Evolutionary conservation across 2,329 filamentous ascomycete genomes (phyloP), one percentile per base, ranked within the genome.

Genomic region (Pseudocercospora musae): DNA sequence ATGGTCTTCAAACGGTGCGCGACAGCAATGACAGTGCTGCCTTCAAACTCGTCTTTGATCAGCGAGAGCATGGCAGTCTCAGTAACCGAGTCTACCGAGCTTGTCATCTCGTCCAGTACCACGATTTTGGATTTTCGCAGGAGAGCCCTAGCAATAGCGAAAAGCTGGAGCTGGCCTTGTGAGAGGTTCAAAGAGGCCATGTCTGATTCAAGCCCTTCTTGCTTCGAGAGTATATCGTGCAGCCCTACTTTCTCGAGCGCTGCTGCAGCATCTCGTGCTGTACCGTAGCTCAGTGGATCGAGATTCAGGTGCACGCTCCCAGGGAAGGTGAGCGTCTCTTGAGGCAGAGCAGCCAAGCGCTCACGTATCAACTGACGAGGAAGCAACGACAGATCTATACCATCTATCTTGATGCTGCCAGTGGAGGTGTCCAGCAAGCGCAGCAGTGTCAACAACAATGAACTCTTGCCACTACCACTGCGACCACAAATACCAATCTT

Each of bases 21-120:
- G 1, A 86, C 81, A 0, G 81, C 78, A 56, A 86, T 78, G 59
- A 90, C 82, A 0, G 88, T 90, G 63, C 85, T 83, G 3, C 76
- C 77, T 1, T 73, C 71, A 69, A 88, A 87, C 23, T 77, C 77
- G 37, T 67, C 60, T 11, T 53, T 57, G 21, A 70, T 80, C 29
- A 86, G 78, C 31, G 77, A 77, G 69, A 87, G 84, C 74, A 88
- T 85, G 25, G 80, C 76, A 37, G 79, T 76, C 66, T 88, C 86
- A 2, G 85, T 87, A 57, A 79, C 79, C 11, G 77, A 75, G 68
- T 88, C 86, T 44, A 88, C 80, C 60, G 81, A 85, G 46, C 66
- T 68, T 2, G 68, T 70, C 57, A 68, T 68, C 48, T 71, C 70
- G 54, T 73, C 72, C 48, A 73, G 52, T 2, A 84, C 71, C 1